A percentile compares a stretch with the other conserved stretches of the same genome.
These are phyloP conservation scores for Candida berthetii DNA, from an alignment of 805 yeast genomes.

Conservation along the genomic window DNA sequence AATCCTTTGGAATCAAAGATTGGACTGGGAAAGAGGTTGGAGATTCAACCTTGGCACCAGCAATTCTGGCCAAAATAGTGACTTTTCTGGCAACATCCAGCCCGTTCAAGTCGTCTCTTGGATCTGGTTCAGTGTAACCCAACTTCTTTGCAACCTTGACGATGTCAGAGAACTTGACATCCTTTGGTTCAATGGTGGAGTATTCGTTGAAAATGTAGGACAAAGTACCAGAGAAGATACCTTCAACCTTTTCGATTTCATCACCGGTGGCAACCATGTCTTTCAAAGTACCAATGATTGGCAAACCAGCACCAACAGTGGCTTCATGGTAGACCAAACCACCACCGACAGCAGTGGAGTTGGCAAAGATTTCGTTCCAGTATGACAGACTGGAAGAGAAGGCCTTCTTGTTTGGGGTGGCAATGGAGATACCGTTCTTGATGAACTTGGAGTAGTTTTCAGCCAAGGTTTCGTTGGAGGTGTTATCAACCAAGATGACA, in stretches of 20 bases:
- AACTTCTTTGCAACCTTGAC: slow-evolving; percentile 82
- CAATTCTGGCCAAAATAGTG: slow-evolving; percentile 88
- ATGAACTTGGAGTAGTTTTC: slow-evolving; percentile 70
- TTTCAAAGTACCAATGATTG: slow-evolving; percentile 81
- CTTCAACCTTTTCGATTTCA: slow-evolving; percentile 85
- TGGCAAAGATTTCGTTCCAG: slow-evolving; percentile 71
- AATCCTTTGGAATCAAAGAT: slow-evolving; percentile 82
- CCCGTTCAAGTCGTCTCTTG: slow-evolving; percentile 98
- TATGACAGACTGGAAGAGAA: slow-evolving; percentile 70
- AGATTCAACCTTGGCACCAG: slow-evolving; percentile 80
- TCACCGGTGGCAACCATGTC: slow-evolving; percentile 93
- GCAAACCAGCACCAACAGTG: slow-evolving; percentile 98
- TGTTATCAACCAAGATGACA: slow-evolving; percentile 86
- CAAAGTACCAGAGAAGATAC: slow-evolving; percentile 93
- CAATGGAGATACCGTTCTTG: slow-evolving; percentile 78
- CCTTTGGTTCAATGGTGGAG: slow-evolving; percentile 58
- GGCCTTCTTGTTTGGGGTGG: slow-evolving; percentile 98
- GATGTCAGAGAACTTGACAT: slow-evolving; percentile 80
- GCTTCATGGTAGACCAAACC: slow-evolving; percentile 94
- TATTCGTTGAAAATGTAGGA: slow-evolving; percentile 94
- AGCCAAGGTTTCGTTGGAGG: slow-evolving; percentile 79
- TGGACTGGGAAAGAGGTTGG: slow-evolving; percentile 93
- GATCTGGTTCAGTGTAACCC: slow-evolving; percentile 99
- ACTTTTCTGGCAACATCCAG: slow-evolving; percentile 98
- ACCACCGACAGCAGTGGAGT: slow-evolving; percentile 42